Percentiles rank a stretch among this genome's conserved stretches.
phyloP scores from a whole-genome alignment of 106 monocot genomes.

The Dendrobium officinale region DNA sequence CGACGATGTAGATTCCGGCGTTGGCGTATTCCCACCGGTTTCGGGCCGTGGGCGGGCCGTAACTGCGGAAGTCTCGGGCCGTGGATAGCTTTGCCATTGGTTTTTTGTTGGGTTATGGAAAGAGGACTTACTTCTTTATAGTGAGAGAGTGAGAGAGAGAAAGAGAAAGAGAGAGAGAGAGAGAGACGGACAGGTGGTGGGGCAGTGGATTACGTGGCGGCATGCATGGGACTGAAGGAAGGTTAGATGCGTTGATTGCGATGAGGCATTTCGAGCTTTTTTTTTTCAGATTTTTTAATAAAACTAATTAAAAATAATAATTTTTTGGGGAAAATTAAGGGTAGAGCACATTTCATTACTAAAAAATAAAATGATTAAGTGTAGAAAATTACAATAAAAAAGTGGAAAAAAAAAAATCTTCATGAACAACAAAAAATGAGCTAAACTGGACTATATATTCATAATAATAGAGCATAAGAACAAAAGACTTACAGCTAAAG shows the following conservation, averaged over 20 bases:
- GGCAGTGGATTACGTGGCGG: neutral
- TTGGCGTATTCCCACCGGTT: slow-evolving; percentile 83
- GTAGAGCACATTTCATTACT: too few species aligned
- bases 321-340: too few species aligned
- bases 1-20: slow-evolving; percentile 53
- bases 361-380: too few species aligned
- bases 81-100: slow-evolving; percentile 82
- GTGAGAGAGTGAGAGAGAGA: neutral
- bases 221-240: neutral
- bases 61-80: slow-evolving; percentile 54
- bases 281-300: too few species aligned
- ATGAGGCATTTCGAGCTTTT: neutral
- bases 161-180: neutral
- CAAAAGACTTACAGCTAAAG: too few species aligned
- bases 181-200: neutral
- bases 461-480: too few species aligned
- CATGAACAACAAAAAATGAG: too few species aligned
- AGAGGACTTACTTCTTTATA: too few species aligned
- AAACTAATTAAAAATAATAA: too few species aligned
- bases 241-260: neutral
- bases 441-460: too few species aligned
- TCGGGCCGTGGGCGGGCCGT: slow-evolving; percentile 23
- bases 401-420: too few species aligned
- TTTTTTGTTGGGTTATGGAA: neutral
- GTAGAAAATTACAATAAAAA: too few species aligned